A percentile compares a stretch with the other conserved stretches of the same genome.
Evolutionary conservation across 306 rosid species (phyloP).

Genomic region (Mimosa bimucronata): DNA sequence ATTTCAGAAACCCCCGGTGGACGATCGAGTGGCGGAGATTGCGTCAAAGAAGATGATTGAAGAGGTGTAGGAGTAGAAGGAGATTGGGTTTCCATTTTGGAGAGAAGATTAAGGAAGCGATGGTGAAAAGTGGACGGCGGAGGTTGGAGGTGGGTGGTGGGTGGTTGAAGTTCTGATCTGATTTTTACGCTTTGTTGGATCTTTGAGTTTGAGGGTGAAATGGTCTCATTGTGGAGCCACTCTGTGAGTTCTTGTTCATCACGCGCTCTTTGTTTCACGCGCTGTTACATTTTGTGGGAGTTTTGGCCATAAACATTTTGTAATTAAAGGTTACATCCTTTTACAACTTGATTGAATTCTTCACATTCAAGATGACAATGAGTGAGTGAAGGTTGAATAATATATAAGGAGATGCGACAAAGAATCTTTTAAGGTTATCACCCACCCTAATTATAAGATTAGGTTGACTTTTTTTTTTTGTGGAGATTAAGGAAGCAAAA

Average conservation of each 20-base stretch:
- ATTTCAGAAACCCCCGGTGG: slow-evolving; percentile 34
- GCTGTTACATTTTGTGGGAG: background rate
- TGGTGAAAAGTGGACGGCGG: slow-evolving; percentile 25
- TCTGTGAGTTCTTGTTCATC: background rate
- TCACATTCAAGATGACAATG: no score
- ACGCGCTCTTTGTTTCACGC: slow-evolving; percentile 16
- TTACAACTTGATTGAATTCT: no score
- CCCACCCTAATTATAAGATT: no score
- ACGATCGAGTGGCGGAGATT: background rate
- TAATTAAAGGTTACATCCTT: no score
- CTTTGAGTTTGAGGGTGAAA: background rate
- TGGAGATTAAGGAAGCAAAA: no score
- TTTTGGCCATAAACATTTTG: background rate
- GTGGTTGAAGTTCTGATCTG: background rate
- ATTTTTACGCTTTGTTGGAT: background rate
- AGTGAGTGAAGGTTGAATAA: no score
- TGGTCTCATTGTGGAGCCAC: slow-evolving; percentile 11
- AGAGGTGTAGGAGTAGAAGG: background rate
- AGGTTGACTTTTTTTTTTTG: no score
- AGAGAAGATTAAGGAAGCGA: background rate
- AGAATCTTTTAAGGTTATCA: no score
- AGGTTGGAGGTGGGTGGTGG: background rate
- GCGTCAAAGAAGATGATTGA: no score
- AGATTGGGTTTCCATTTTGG: slow-evolving; percentile 9
- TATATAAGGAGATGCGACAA: no score